Percentiles rank a stretch among this genome's conserved stretches.
phyloP scores from a whole-genome alignment of 129 eudicot species.

The Sambucus nigra region DNA sequence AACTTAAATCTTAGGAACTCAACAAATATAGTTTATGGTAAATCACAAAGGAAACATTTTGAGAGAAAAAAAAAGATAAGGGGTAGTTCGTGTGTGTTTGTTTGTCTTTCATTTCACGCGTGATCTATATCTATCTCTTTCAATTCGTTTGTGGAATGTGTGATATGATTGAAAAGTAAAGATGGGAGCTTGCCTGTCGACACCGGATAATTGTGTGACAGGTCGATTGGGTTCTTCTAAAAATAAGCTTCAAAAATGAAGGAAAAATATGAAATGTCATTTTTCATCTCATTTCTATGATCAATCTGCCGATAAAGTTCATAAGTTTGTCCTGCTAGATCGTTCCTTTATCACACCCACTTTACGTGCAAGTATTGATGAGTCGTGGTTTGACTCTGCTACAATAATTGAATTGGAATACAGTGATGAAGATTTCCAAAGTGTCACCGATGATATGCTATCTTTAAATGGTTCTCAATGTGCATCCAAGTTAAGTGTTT shows the following conservation, averaged over 20 bases:
- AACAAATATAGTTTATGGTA: too few species aligned
- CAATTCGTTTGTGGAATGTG: slow-evolving; percentile 9
- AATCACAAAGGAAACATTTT: not conserved
- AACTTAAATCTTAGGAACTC: too few species aligned
- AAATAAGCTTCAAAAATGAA: slow-evolving; percentile 33
- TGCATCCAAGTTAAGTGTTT: slow-evolving; percentile 31
- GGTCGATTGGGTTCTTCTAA: slow-evolving; percentile 24
- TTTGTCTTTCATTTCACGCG: slow-evolving; percentile 14
- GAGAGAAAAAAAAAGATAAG: not conserved
- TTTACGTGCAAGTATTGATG: too few species aligned
- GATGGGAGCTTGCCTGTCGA: slow-evolving; percentile 87
- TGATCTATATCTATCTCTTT: slow-evolving; percentile 11
- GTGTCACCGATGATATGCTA: too few species aligned
- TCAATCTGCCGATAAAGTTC: slow-evolving; percentile 22
- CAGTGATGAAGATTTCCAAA: too few species aligned
- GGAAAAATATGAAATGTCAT: slow-evolving; percentile 28
- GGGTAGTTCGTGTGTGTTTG: not conserved
- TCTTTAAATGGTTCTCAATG: too few species aligned
- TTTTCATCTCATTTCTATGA: slow-evolving; percentile 42
- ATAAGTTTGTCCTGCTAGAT: slow-evolving; percentile 29
- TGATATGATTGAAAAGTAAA: slow-evolving; percentile 2
- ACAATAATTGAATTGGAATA: too few species aligned
- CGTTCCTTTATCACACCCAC: slow-evolving; percentile 44
- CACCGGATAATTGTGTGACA: slow-evolving; percentile 60
- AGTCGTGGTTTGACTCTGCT: too few species aligned